Evolutionary conservation across 805 yeast genomes (phyloP), one percentile per base, ranked within the genome.

Genomic region (Isabelozyma gotoi): DNA sequence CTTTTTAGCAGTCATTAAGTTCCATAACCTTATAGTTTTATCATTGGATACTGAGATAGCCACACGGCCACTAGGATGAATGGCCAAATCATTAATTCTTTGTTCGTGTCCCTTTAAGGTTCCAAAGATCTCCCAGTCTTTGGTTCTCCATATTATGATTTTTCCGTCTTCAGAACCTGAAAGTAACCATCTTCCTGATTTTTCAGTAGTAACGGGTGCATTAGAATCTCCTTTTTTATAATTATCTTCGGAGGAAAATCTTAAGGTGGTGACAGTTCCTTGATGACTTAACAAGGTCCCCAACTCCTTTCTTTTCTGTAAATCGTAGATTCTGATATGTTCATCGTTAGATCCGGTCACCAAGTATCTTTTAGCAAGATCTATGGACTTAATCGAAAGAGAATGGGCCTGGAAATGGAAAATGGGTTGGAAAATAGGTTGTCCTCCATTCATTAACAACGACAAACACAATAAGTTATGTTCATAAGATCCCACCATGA

Each of bases 261-360:
- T 77, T 46, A 94, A 68, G 16, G 83, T 73, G 0, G 96, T 87
- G 40, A 94, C 81, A 4, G 96, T 83, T 2, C 99, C 99, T 51
- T 84, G 82, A 58, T 94, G 99, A 39, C 88, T 86, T 57, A 92
- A 69, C 43, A 94, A 67, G 1, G 95, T 88, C 8, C 99, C 99
- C 45, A 94, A 73, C 63, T 94, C 99, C 56, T 89, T 89, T 58
- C 99, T 80, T 60, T 88, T 89, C 57, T 90, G 97, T 48, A 94
- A 71, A 68, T 94, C 99, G 62, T 94, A 94, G 14, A 94, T 87
- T 54, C 96, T 82, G 46, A 94, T 90, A 60, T 88, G 96, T 63
- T 94, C 98, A 62, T 94, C 99, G 60, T 92, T 92, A 3, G 96
- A 84, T 3, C 98, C 99, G 2, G 96, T 86, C 3, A 90, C 97